Evolutionary conservation across 176 grass and related monocot species (phyloP), one percentile per base, ranked within the genome.

Genomic region (Phoenix roebelenii): DNA sequence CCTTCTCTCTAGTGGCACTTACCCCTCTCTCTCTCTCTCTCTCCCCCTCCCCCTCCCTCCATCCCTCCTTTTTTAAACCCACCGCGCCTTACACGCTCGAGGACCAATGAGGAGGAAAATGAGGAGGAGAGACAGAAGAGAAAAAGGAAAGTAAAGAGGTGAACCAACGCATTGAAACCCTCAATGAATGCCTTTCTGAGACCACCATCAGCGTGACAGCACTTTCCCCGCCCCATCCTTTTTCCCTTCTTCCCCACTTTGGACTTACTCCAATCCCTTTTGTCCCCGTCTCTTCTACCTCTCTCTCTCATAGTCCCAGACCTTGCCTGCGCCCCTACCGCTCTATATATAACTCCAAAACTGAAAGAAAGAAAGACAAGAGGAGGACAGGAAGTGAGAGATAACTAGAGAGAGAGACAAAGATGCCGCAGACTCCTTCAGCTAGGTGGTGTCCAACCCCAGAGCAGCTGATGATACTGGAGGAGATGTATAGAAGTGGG

Each of bases 391-490:
- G 15, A 6, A 55, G 10, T 57, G 17, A 19, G 22, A 66, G 18
- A 74, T 53, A 74, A 50, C 2, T 16, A 57, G 0, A 15, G 16
- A 15, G 16, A 54, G 54, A 49, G 28, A 32, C 14, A 6, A 73
- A 20, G 12, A 86, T 89, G 89, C 89, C 89, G 16, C 89, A 95
- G 77, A 95, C 89, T 15, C 89, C 89, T 58, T 85, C 89, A 23
- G 83, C 89, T 3, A 80, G 87, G 5, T 94, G 89, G 89, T 88
- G 84, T 67, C 89, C 89, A 17, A 88, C 89, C 49, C 80, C 84
- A 44, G 89, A 88, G 67, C 89, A 94, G 63, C 74, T 94, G 64
- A 94, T 88, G 81, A 85, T 94, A 48, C 84, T 94, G 29, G 89
- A 94, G 76, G 81, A 85, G 80, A 88, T 94, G 84, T 94, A 94